A percentile compares a stretch with the other conserved stretches of the same genome.
Evolutionary conservation across 306 rosid species (phyloP).

Genomic region (Trifolium fragiferum): DNA sequence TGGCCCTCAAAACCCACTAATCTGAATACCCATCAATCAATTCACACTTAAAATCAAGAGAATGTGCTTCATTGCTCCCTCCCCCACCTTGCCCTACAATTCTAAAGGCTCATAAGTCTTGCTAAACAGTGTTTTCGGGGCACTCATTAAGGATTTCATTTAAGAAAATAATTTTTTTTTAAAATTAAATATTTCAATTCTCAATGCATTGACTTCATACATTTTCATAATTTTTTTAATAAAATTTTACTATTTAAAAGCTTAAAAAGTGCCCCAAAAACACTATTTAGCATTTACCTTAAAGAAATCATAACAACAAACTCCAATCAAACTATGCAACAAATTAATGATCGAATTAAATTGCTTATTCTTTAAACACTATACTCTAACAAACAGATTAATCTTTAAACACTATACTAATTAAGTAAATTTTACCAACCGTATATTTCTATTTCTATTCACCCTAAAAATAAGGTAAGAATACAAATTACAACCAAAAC

Average conservation of each 20-base stretch:
- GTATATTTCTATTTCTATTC: background rate
- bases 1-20: conserved; percentile 49
- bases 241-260: too few relatives aligned
- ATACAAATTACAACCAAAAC: conserved; percentile 7
- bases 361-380: conserved; percentile 18
- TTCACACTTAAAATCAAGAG: conserved; percentile 22
- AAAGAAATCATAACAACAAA: conserved; percentile 21
- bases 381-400: background rate
- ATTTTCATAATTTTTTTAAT: too few relatives aligned
- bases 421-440: background rate
- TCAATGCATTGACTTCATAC: too few relatives aligned
- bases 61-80: background rate
- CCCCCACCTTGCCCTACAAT: conserved; percentile 34
- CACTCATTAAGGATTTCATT: too few relatives aligned
- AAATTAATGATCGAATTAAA: conserved; percentile 42
- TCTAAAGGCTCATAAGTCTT: conserved; percentile 31
- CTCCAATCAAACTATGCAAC: conserved; percentile 27
- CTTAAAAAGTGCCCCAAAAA: too few relatives aligned
- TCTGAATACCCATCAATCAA: conserved; percentile 13
- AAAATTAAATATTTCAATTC: too few relatives aligned
- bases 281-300: too few relatives aligned
- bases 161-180: too few relatives aligned
- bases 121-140: too few relatives aligned
- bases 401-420: background rate
- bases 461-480: conserved; percentile 35